Conservation (phyloP, 2,329 filamentous ascomycete species). For the Diaporthe eres region DNA sequence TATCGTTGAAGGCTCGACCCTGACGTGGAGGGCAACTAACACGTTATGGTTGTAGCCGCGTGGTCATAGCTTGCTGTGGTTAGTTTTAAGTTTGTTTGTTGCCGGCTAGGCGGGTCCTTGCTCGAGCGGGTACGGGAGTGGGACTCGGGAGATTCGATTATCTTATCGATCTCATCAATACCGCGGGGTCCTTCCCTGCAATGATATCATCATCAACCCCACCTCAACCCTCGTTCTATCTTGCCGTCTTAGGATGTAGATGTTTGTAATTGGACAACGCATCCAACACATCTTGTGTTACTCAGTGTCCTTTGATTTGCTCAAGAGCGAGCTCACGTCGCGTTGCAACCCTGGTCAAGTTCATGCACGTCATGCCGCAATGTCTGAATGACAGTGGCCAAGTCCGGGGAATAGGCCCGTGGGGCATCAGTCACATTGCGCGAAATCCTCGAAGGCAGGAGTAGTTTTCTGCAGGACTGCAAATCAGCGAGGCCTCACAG, state of each 20-base stretch:
- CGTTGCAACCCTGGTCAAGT: neutral
- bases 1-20: neutral
- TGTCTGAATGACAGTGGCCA: too few species aligned
- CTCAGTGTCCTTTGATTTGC: neutral
- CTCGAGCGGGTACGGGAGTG: neutral
- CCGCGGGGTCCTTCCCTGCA: conserved; percentile 3
- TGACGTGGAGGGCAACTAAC: neutral
- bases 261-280: neutral
- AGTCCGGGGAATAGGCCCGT: neutral
- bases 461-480: too few species aligned
- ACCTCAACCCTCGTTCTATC: neutral
- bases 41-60: neutral
- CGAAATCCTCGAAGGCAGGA: neutral
- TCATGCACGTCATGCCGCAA: neutral
- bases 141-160: neutral
- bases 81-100: neutral
- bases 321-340: neutral
- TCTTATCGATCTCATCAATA: conserved; percentile 16
- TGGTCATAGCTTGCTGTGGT: conserved; percentile 14
- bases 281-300: neutral
- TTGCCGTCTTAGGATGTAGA: neutral
- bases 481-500: neutral
- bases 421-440: neutral
- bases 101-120: neutral
- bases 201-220: conserved; percentile 25